These are phyloP conservation scores for Pseudogymnoascus sp. DNA, from an alignment of 2,329 filamentous ascomycete genomes.

Conservation along the genomic window DNA sequence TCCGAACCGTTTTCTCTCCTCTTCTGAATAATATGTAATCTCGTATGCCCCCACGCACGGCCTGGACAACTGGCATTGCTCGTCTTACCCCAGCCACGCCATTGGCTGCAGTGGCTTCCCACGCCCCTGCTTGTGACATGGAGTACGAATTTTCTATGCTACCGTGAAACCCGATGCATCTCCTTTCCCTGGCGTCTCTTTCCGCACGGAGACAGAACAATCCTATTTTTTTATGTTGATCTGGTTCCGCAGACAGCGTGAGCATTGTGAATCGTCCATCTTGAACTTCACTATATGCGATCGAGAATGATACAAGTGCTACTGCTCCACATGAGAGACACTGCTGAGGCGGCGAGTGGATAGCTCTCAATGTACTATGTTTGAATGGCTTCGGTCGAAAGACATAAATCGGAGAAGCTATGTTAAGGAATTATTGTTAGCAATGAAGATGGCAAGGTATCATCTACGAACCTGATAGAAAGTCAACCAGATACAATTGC, in stretches of 20 bases:
- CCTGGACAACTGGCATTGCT: neutral
- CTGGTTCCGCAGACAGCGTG: neutral
- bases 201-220: neutral
- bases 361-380: neutral
- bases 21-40: neutral
- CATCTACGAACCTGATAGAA: neutral
- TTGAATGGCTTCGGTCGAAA: neutral
- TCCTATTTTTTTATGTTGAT: neutral
- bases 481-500: neutral
- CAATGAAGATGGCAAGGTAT: neutral
- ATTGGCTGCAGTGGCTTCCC: neutral
- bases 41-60: neutral
- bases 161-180: neutral
- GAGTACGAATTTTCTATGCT: neutral
- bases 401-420: neutral
- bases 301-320: neutral
- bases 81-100: neutral
- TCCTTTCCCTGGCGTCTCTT: neutral
- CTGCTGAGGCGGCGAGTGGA: neutral
- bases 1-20: neutral
- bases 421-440: neutral
- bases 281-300: neutral
- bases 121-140: neutral
- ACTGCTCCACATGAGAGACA: neutral
- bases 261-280: neutral